Evolutionary conservation across 2,329 filamentous ascomycete genomes (phyloP).

Genomic region (Mollisiaceae sp.): DNA sequence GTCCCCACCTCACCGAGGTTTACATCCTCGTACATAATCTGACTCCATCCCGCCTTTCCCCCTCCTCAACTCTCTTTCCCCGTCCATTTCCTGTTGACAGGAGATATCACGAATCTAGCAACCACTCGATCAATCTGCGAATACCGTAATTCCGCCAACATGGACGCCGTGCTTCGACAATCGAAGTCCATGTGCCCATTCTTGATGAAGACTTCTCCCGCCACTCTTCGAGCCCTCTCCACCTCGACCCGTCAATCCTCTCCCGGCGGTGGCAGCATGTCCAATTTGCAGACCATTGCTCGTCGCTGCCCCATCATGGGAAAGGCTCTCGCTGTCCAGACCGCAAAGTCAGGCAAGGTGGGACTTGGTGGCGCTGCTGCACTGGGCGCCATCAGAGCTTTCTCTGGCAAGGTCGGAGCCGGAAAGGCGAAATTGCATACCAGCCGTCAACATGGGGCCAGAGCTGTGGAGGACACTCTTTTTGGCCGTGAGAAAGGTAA

Average conservation of each 20-base stretch:
- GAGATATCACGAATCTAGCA: slow-evolving; percentile 11
- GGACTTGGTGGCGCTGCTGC: slow-evolving; percentile 49
- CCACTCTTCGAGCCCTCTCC: slow-evolving; percentile 87
- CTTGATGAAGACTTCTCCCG: slow-evolving; percentile 90
- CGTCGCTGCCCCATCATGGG: slow-evolving; percentile 98
- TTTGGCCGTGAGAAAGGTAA: slow-evolving; percentile 58
- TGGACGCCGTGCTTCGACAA: slow-evolving; percentile 95
- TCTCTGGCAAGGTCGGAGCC: slow-evolving; percentile 56
- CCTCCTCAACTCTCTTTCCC: not conserved
- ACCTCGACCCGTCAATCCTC: slow-evolving; percentile 66
- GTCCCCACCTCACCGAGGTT: slow-evolving; percentile 15
- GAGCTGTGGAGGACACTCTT: slow-evolving; percentile 67
- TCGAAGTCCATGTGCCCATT: slow-evolving; percentile 98
- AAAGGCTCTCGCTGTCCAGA: slow-evolving; percentile 91
- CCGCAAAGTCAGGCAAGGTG: slow-evolving; percentile 56
- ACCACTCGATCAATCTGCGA: not conserved
- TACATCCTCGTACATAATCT: slow-evolving; percentile 12
- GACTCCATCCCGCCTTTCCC: not conserved
- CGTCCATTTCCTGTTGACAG: slow-evolving; percentile 22
- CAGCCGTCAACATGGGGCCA: slow-evolving; percentile 76
- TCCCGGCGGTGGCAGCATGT: slow-evolving; percentile 90
- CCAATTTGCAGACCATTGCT: slow-evolving; percentile 92
- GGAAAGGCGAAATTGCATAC: slow-evolving; percentile 82
- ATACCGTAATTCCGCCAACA: slow-evolving; percentile 48
- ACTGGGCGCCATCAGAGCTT: slow-evolving; percentile 56